Conservation (phyloP, 371 early-diverging fungal species). For the Apophysomyces sp. region DNA sequence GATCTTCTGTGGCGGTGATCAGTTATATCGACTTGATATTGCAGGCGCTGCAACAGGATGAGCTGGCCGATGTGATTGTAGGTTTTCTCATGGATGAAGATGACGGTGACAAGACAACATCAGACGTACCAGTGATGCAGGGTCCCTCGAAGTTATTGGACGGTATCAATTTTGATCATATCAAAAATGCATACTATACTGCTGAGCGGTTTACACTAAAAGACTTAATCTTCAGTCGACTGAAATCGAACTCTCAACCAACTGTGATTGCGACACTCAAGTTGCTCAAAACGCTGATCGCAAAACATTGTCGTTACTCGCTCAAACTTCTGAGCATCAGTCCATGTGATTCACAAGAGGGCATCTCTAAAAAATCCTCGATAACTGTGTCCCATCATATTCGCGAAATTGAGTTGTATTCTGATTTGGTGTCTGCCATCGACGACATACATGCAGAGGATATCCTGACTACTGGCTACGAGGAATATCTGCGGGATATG, state of each 20-base stretch:
- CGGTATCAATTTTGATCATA: constrained; percentile 14
- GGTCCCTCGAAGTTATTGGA: background rate
- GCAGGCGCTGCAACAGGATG: constrained; percentile 72
- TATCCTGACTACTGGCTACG: constrained; percentile 65
- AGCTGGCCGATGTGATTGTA: constrained; percentile 71
- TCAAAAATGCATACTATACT: constrained; percentile 41
- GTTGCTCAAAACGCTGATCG: constrained; percentile 74
- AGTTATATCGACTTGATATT: constrained; percentile 86
- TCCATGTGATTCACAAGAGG: constrained; percentile 12
- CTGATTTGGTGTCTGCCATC: constrained; percentile 63
- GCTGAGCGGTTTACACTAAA: constrained; percentile 70
- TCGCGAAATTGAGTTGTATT: constrained; percentile 68
- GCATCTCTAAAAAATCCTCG: constrained; percentile 25
- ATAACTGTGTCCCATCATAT: constrained; percentile 63
- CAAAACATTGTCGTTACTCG: constrained; percentile 75
- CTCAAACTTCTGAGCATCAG: constrained; percentile 69
- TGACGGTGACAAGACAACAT: constrained; percentile 12
- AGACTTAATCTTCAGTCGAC: constrained; percentile 74
- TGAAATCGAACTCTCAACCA: constrained; percentile 70
- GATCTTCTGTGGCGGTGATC: constrained; percentile 87
- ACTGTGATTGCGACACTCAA: constrained; percentile 84
- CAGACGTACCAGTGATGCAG: background rate
- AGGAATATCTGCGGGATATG: constrained; percentile 77
- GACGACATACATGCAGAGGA: constrained; percentile 57
- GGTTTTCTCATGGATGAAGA: constrained; percentile 78